Base-by-base conservation (phyloP, 176 grass and related monocot genomes). In the Rhynchospora pubera region DNA sequence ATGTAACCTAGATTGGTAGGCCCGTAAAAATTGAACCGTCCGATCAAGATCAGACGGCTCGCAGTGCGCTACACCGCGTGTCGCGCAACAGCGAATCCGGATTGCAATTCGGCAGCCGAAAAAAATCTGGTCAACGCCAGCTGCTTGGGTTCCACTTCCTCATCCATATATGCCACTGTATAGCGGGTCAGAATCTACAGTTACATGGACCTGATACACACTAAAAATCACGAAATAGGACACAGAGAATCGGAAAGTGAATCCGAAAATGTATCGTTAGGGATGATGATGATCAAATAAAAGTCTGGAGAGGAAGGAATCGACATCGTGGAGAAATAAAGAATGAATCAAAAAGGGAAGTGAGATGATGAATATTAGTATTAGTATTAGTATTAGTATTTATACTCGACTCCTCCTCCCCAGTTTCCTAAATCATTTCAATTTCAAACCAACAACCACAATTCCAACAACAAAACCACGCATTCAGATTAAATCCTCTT, bases 361-460 rank as follows among this genome's bases (percentile, higher is more conserved):
- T 48, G 7, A 4, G 14, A 16, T 2, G 4, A 79, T 80, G 57
- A n/a, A n/a, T n/a, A n/a, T n/a, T n/a, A n/a, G n/a, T n/a, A n/a
- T n/a, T n/a, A n/a, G n/a, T n/a, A n/a, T n/a, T n/a, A 80, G 78
- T 80, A 81, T 81, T 63, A 47, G 65, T 81, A 81, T 81, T 63
- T 63, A 81, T 81, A 81, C 79, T 8, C 65, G 21, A 21, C 39
- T 81, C 43, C 5, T 65, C 60, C 5, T 65, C 60, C 39, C 7
- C 60, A 51, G 79, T 81, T 81, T 26, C 30, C 47, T 22, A 48
- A 81, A 81, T 24, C 79, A 81, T 65, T 26, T 48, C 39, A 51
- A 52, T 28, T 28, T 28, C 26, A 28, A 28, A 45, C 62, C 57
- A 8, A 62, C n/a, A n/a, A n/a, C n/a, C n/a, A n/a, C n/a, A n/a